A percentile compares a stretch with the other conserved stretches of the same genome.
Conservation (phyloP, 495 filamentous ascomycete genomes). For the Lentithecium fluviatile region DNA sequence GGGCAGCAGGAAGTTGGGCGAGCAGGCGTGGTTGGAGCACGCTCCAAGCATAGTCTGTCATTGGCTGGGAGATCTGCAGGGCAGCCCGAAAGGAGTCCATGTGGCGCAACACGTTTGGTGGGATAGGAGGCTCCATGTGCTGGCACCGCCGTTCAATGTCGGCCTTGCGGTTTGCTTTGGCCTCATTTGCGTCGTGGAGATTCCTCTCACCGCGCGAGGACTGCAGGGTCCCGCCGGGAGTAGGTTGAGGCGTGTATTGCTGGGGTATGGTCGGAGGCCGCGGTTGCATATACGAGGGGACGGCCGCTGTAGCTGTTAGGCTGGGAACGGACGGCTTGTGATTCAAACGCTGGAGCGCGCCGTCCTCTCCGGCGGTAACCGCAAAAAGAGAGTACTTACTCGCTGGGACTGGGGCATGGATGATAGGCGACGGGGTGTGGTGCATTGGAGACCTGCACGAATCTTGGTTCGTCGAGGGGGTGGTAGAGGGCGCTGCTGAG, state of each 20-base stretch:
- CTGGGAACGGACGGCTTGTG: slow-evolving; percentile 10
- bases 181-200: slow-evolving; percentile 51
- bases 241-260: slow-evolving; percentile 15
- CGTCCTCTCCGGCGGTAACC: neutral
- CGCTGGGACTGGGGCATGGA: slow-evolving; percentile 19
- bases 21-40: slow-evolving; percentile 63
- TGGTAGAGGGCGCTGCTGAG: slow-evolving; percentile 41
- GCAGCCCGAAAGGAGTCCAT: slow-evolving; percentile 71
- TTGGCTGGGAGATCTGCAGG: slow-evolving; percentile 60
- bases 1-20: slow-evolving; percentile 59
- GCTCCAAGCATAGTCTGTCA: slow-evolving; percentile 66
- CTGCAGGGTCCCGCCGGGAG: slow-evolving; percentile 3
- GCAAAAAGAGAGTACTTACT: slow-evolving; percentile 19
- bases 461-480: slow-evolving; percentile 13
- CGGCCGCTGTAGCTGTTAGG: slow-evolving; percentile 23
- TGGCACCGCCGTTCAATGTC: slow-evolving; percentile 69
- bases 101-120: slow-evolving; percentile 56
- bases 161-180: slow-evolving; percentile 57
- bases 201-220: slow-evolving; percentile 42
- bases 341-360: neutral
- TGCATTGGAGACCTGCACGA: slow-evolving; percentile 15
- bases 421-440: slow-evolving; percentile 15
- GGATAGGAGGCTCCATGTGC: slow-evolving; percentile 60
- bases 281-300: slow-evolving; percentile 7
- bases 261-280: slow-evolving; percentile 20